Conservation (phyloP, 164 flowering plant genomes). For the Magnolia changhungtana region DNA sequence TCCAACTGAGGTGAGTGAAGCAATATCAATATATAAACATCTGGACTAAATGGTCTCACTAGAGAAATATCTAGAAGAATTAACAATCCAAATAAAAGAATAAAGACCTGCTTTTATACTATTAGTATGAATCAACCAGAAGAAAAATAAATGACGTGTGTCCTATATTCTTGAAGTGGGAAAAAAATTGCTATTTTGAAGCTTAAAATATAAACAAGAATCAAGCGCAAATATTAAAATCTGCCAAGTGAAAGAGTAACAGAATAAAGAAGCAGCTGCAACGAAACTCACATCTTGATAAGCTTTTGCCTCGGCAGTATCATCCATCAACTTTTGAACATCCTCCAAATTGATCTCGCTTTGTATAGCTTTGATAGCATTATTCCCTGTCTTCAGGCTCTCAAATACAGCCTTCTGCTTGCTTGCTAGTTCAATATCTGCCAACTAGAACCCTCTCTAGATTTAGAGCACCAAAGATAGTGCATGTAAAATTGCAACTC, state of each 20-base stretch:
- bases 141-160: neutral
- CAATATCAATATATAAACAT: too few relatives aligned
- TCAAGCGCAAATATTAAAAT: neutral
- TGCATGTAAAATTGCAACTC: neutral
- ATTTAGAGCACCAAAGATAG: constrained; percentile 7
- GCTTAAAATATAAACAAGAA: neutral
- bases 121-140: neutral
- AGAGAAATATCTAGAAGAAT: too few relatives aligned
- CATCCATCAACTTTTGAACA: constrained; percentile 96
- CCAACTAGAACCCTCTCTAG: constrained; percentile 45
- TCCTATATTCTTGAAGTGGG: neutral
- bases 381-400: constrained; percentile 75
- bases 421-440: constrained; percentile 91
- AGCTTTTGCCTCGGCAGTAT: constrained; percentile 87
- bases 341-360: constrained; percentile 87
- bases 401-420: constrained; percentile 95
- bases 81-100: neutral
- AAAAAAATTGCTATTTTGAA: too few relatives aligned
- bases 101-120: neutral
- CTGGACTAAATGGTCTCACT: too few relatives aligned
- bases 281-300: constrained; percentile 83
- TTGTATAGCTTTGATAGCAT: constrained; percentile 88
- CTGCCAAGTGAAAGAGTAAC: too few relatives aligned
- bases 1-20: too few relatives aligned
- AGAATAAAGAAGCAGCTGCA: neutral